Evolutionary conservation across 179 eudicot genomes (phyloP).

Genomic region (Kewa caespitosa): DNA sequence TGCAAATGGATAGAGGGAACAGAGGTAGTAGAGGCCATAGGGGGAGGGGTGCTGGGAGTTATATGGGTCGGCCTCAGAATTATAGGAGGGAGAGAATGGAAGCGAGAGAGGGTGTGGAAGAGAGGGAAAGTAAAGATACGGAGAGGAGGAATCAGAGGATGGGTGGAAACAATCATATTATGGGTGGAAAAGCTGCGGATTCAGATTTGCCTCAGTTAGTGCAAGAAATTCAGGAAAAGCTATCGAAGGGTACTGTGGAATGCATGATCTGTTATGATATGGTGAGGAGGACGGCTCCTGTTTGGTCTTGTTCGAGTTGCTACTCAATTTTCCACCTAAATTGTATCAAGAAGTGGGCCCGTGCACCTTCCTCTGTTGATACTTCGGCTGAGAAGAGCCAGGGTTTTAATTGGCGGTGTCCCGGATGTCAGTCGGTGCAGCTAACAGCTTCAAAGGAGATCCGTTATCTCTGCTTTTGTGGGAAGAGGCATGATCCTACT

Average conservation of each 20-base stretch:
- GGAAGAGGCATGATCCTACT: slow-evolving; percentile 88
- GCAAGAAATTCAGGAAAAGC: slow-evolving; percentile 93
- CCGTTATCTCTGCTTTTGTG: slow-evolving; percentile 83
- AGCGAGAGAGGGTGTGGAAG: slow-evolving; percentile 31
- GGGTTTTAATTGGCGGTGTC: slow-evolving; percentile 95
- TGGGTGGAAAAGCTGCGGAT: slow-evolving; percentile 30
- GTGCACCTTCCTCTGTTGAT: slow-evolving; percentile 86
- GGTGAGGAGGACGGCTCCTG: slow-evolving; percentile 82
- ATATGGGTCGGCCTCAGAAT: slow-evolving; percentile 42
- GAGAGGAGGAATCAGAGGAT: slow-evolving; percentile 27
- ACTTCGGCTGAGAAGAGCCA: slow-evolving; percentile 75
- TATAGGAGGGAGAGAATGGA: slow-evolving; percentile 43
- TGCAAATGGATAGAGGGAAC: slow-evolving; percentile 26
- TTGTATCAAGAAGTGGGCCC: slow-evolving; percentile 95
- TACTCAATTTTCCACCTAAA: slow-evolving; percentile 80
- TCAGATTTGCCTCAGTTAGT: slow-evolving; percentile 68
- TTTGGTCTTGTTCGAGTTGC: slow-evolving; percentile 92
- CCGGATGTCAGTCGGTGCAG: slow-evolving; percentile 92
- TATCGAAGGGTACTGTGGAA: slow-evolving; percentile 74
- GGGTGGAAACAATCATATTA: slow-evolving; percentile 28
- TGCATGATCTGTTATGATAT: slow-evolving; percentile 98
- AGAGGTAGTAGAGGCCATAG: slow-evolving; percentile 24
- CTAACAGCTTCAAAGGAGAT: slow-evolving; percentile 68
- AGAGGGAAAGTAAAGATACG: slow-evolving; percentile 25
- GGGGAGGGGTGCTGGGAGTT: slow-evolving; percentile 24